Evolutionary conservation across 768 basidiomycete genomes (phyloP), one percentile per base, ranked within the genome.

Genomic region (Auriscalpium vulgare): DNA sequence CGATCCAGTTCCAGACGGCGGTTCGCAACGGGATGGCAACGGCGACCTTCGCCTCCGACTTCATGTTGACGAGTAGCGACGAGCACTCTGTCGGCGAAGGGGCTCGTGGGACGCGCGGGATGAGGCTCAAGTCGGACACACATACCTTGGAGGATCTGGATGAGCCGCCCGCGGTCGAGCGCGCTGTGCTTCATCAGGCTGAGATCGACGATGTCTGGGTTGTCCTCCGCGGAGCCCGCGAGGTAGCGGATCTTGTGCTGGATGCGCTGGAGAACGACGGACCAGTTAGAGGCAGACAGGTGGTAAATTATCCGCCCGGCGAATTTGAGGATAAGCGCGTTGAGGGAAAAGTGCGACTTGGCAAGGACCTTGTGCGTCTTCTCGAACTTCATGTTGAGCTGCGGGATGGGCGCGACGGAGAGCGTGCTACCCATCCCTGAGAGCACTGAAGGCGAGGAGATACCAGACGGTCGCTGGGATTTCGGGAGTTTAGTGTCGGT

Each of bases 1-100:
- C 84, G 36, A 95, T 84, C 91, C 91, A 95, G 59, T 87, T 91
- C 92, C 93, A 95, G 29, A 95, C 74, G 1, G 89, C 90, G 34
- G 79, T 76, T 19, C 91, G 82, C 37, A 95, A 76, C 29, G 87
- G 81, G 29, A 80, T 73, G 0, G 91, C 83, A 49, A 94, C 78
- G 1, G 87, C 84, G 13, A 79, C 69, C 56, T 91, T 90, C 0
- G 85, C 80, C 43, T 88, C 84, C 37, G 75, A 78, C 60, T 81
- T 83, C 83, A 95, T 87, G 65, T 87, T 88, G 21, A 95, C 81
- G 34, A 95, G 80, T 4, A 91, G 75, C 1, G 88, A 88, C 0
- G 88, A 88, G 1, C 94, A 66, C 66, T 95, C 93, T 88, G 63
- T 8, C 48, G 16, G 53, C 29, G 29, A 29, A 29, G 29, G 23